Evolutionary conservation across 177 flowering plant species (phyloP).

Genomic region (Tripterygium wilfordii): DNA sequence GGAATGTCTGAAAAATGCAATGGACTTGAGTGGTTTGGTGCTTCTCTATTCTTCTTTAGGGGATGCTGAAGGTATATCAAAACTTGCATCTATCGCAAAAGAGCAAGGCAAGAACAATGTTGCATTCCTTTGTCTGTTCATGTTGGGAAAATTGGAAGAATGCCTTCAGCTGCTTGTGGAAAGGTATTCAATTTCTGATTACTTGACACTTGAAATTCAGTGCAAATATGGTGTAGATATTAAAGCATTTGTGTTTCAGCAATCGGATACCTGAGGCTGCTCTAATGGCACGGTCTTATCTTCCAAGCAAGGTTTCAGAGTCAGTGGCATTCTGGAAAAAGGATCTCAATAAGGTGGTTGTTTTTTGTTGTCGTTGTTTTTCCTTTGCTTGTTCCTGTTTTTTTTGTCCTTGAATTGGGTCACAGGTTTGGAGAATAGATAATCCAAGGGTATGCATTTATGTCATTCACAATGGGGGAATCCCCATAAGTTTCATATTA

Average conservation of each 20-base stretch:
- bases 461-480: too few relatives aligned
- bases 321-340: conserved; percentile 87
- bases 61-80: conserved; percentile 78
- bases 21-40: conserved; percentile 86
- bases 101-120: conserved; percentile 96
- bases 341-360: conserved; percentile 81
- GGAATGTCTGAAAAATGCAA: conserved; percentile 74
- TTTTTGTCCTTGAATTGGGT: too few relatives aligned
- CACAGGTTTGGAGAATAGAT: too few relatives aligned
- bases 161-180: conserved; percentile 90
- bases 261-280: conserved; percentile 99
- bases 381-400: background rate
- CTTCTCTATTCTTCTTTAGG: conserved; percentile 88
- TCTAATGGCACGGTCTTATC: conserved; percentile 96
- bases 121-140: conserved; percentile 84
- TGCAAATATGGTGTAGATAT: background rate
- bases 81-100: conserved; percentile 79
- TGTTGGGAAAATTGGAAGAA: conserved; percentile 90
- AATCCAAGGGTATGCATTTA: too few relatives aligned
- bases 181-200: conserved; percentile 39
- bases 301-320: conserved; percentile 96
- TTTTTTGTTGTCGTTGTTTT: background rate
- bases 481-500: too few relatives aligned
- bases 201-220: background rate
- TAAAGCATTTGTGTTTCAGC: conserved; percentile 37